Percentiles rank a stretch among this genome's conserved stretches.
Evolutionary conservation across 805 yeast genomes (phyloP).

Genomic region (Wickerhamiella hasegawae): DNA sequence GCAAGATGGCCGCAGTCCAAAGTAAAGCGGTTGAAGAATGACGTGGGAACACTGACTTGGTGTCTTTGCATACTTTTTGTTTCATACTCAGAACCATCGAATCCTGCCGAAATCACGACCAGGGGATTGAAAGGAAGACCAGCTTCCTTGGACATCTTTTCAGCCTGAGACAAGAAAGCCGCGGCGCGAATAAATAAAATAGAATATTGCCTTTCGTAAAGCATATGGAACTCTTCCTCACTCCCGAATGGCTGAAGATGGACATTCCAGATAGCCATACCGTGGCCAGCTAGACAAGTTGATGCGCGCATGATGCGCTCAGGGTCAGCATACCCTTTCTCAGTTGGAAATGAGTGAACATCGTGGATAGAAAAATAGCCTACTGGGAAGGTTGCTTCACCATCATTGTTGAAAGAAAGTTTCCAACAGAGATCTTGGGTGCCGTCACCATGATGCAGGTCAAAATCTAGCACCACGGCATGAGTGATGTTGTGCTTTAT

Average conservation of each 20-base stretch:
- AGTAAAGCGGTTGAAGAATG: conserved; percentile 58
- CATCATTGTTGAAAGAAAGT: conserved; percentile 36
- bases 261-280: conserved; percentile 67
- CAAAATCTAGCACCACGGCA: conserved; percentile 69
- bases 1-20: conserved; percentile 58
- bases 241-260: conserved; percentile 52
- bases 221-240: conserved; percentile 46
- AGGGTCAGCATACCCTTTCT: conserved; percentile 56
- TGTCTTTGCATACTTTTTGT: conserved; percentile 77
- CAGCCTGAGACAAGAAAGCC: conserved; percentile 26
- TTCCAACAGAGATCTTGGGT: conserved; percentile 77
- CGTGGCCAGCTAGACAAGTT: conserved; percentile 63
- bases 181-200: conserved; percentile 49
- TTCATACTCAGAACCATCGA: conserved; percentile 76
- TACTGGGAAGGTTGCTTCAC: conserved; percentile 22
- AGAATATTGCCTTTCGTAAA: conserved; percentile 46
- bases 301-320: conserved; percentile 62
- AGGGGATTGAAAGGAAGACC: conserved; percentile 35
- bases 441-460: conserved; percentile 82
- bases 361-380: conserved; percentile 79
- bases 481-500: conserved; percentile 51
- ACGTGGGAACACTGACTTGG: conserved; percentile 65
- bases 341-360: conserved; percentile 76
- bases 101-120: conserved; percentile 71
- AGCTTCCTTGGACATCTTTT: neutral